These are phyloP conservation scores for Acanthamoeba triangularis DNA, from an alignment of 208 protist genomes.

Conservation along the genomic window DNA sequence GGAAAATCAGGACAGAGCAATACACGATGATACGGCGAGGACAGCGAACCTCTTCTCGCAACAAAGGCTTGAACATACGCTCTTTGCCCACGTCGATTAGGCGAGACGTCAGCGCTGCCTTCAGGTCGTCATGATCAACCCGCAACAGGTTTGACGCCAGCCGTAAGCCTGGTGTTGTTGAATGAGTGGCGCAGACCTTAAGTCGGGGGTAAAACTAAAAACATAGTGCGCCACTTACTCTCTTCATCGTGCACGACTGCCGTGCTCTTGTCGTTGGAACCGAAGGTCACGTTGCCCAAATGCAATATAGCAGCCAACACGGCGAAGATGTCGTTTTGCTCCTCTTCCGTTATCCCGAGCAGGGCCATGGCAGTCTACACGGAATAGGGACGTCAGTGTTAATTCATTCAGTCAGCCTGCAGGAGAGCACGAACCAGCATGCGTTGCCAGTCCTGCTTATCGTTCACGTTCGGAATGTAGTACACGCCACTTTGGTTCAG, in stretches of 20 bases:
- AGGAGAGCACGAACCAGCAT: conserved; percentile 23
- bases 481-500: conserved; percentile 89
- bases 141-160: conserved; percentile 1
- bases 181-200: no score
- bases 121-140: neutral
- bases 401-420: neutral
- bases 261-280: neutral
- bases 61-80: neutral
- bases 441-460: conserved; percentile 89
- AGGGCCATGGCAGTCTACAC: conserved; percentile 78
- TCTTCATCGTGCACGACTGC: neutral
- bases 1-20: no score
- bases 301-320: conserved; percentile 1
- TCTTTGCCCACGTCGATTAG: conserved; percentile 45
- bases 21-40: neutral
- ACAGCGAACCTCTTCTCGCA: neutral
- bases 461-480: conserved; percentile 92
- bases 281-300: conserved; percentile 81
- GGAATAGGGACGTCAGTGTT: no score
- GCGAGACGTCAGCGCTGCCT: neutral
- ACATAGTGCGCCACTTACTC: neutral
- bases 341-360: conserved; percentile 81
- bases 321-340: conserved; percentile 81
- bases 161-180: neutral
- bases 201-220: no score